phyloP scores from a whole-genome alignment of 148 eudicot species.

The Linanthus parryae region DNA sequence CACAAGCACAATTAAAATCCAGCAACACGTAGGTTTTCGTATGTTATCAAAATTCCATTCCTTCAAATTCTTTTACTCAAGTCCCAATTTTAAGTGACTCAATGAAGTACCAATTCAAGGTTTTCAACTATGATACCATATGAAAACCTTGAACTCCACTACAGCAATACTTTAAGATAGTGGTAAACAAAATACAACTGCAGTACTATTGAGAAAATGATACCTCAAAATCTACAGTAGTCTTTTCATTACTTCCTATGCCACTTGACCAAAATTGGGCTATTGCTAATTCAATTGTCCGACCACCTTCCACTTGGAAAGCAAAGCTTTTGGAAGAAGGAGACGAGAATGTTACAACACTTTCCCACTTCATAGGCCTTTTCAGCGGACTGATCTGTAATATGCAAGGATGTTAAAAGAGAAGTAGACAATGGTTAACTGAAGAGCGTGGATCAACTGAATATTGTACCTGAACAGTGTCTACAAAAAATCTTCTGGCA shows the following conservation, averaged over 20 bases:
- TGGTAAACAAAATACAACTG: too few relatives aligned
- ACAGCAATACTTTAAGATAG: too few relatives aligned
- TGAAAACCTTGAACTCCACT: too few relatives aligned
- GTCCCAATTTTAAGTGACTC: too few relatives aligned
- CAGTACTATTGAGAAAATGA: background rate
- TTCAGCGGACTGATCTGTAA: constrained; percentile 79
- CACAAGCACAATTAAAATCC: too few relatives aligned
- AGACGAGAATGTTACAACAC: constrained; percentile 62
- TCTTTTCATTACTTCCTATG: constrained; percentile 76
- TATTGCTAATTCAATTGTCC: constrained; percentile 79
- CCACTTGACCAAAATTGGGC: constrained; percentile 99
- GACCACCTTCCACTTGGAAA: constrained; percentile 88
- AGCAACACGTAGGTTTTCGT: too few relatives aligned
- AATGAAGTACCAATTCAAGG: too few relatives aligned
- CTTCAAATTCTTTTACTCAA: too few relatives aligned
- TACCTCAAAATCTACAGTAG: constrained; percentile 90
- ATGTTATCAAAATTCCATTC: too few relatives aligned
- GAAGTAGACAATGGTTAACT: constrained; percentile 8
- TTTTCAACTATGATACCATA: too few relatives aligned
- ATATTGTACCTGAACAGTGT: constrained; percentile 74
- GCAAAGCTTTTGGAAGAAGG: constrained; percentile 85
- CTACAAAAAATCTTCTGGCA: constrained; percentile 74
- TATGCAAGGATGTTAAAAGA: constrained; percentile 15
- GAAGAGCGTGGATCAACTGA: background rate
- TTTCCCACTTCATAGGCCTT: constrained; percentile 94